Percentiles rank a stretch among this genome's conserved stretches.
These are phyloP conservation scores for Capsicum pubescens DNA, from an alignment of 257 asterid species.

Conservation along the genomic window DNA sequence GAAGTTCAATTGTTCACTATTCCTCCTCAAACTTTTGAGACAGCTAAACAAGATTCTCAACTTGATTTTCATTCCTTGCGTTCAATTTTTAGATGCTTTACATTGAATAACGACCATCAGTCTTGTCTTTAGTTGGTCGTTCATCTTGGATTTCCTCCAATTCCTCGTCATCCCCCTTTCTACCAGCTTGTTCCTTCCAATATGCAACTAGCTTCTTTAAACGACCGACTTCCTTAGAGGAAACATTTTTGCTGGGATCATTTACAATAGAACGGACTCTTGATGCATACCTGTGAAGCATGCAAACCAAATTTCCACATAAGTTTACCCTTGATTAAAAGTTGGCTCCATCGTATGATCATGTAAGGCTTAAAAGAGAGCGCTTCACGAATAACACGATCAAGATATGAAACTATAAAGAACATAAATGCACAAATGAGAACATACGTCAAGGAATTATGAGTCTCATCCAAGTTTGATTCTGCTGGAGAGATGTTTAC, in stretches of 20 bases:
- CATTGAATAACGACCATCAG: slow-evolving; percentile 77
- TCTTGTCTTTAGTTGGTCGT: slow-evolving; percentile 54
- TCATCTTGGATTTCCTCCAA: slow-evolving; percentile 89
- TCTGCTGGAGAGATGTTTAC: slow-evolving; percentile 94
- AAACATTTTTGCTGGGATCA: slow-evolving; percentile 86
- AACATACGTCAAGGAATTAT: slow-evolving; percentile 86
- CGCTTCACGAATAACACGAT: neutral
- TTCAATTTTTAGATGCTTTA: slow-evolving; percentile 36
- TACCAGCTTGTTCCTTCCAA: slow-evolving; percentile 96
- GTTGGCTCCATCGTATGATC: neutral
- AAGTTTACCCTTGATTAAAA: neutral
- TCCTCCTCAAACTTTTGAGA: slow-evolving; percentile 14
- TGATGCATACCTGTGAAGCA: slow-evolving; percentile 76
- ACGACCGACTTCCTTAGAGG: slow-evolving; percentile 94
- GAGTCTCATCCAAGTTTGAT: slow-evolving; percentile 89
- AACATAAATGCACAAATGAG: slow-evolving; percentile 13
- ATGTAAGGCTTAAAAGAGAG: neutral
- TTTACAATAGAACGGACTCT: slow-evolving; percentile 89
- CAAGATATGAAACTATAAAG: neutral
- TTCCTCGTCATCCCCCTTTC: slow-evolving; percentile 79
- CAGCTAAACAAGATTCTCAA: slow-evolving; percentile 25
- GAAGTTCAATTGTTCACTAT: slow-evolving; percentile 24
- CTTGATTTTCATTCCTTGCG: neutral
- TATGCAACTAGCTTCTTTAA: slow-evolving; percentile 73
- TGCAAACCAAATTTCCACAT: neutral